Evolutionary conservation across 345 rosid species (phyloP).

Genomic region (Anacardium occidentale): DNA sequence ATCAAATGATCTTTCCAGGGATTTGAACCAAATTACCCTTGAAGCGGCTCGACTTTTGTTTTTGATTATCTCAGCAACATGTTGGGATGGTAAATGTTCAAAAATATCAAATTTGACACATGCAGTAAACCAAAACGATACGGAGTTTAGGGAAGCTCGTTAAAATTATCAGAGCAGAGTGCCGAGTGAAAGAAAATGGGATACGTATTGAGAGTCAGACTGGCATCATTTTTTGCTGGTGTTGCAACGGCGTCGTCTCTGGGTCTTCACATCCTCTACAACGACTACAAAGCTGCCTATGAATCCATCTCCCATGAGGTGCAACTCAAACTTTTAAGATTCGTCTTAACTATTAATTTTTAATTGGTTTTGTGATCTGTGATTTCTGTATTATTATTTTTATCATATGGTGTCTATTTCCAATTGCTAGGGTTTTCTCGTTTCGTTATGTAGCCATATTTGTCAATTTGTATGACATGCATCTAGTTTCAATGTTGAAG

Average conservation of each 20-base stretch:
- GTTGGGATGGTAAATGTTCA: too few relatives aligned
- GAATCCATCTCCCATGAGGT: slow-evolving; percentile 82
- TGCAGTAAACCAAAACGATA: too few relatives aligned
- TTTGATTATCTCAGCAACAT: too few relatives aligned
- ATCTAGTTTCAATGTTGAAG: too few relatives aligned
- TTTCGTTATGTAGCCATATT: too few relatives aligned
- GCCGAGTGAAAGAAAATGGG: slow-evolving; percentile 49
- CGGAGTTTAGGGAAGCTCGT: neutral
- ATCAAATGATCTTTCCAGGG: too few relatives aligned
- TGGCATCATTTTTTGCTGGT: slow-evolving; percentile 91
- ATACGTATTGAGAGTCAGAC: slow-evolving; percentile 79
- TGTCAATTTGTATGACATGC: too few relatives aligned
- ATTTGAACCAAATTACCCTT: too few relatives aligned
- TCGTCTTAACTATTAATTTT: neutral
- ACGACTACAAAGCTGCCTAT: slow-evolving; percentile 84
- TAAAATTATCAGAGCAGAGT: neutral
- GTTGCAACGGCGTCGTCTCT: slow-evolving; percentile 78
- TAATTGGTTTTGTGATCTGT: too few relatives aligned
- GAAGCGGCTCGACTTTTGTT: too few relatives aligned
- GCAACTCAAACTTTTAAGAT: neutral
- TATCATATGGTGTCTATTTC: too few relatives aligned
- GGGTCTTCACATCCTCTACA: slow-evolving; percentile 71
- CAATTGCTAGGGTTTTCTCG: too few relatives aligned
- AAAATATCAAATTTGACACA: neutral
- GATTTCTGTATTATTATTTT: slow-evolving; percentile 14